A percentile compares a stretch with the other conserved stretches of the same genome.
These are phyloP conservation scores for Penicillium fuscoglaucum DNA, from an alignment of 2,329 filamentous ascomycete species.

Conservation along the genomic window DNA sequence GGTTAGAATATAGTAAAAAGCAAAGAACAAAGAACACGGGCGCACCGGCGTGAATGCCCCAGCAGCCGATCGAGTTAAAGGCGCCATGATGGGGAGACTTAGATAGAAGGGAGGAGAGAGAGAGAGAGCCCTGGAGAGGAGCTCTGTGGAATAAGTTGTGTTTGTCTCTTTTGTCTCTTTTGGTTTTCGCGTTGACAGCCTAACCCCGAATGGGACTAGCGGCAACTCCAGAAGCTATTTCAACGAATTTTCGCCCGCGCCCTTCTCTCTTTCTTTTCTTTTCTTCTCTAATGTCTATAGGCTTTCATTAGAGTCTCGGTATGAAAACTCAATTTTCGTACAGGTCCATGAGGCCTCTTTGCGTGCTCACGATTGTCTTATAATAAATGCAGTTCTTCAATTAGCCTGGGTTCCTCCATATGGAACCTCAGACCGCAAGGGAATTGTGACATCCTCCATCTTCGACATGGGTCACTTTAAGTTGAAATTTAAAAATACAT, in stretches of 20 bases:
- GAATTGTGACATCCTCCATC: conserved; percentile 45
- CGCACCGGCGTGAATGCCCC: conserved; percentile 23
- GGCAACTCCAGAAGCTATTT: conserved; percentile 32
- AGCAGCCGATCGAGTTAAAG: conserved; percentile 37
- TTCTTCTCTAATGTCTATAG: conserved; percentile 62
- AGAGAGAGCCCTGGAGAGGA: conserved; percentile 13
- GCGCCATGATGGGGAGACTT: conserved; percentile 37
- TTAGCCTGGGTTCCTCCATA: conserved; percentile 63
- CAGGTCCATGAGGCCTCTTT: conserved; percentile 79
- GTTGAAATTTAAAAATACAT: not conserved
- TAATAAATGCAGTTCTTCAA: conserved; percentile 72
- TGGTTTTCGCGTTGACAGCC: conserved; percentile 35
- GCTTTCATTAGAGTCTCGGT: conserved; percentile 99
- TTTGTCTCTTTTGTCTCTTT: conserved; percentile 37
- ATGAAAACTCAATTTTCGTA: conserved; percentile 89
- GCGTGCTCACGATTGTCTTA: conserved; percentile 99
- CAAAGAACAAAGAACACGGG: not conserved
- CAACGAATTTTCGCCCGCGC: conserved; percentile 31
- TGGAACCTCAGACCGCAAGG: conserved; percentile 55
- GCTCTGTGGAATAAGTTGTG: conserved; percentile 25
- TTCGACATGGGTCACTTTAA: conserved; percentile 4
- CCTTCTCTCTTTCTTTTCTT: conserved; percentile 51
- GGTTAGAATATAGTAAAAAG: conserved; percentile 12
- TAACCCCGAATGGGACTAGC: conserved; percentile 38
- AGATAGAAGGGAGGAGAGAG: conserved; percentile 26